These are phyloP conservation scores for Galerina marginata DNA, from an alignment of 768 basidiomycete species.

Conservation along the genomic window DNA sequence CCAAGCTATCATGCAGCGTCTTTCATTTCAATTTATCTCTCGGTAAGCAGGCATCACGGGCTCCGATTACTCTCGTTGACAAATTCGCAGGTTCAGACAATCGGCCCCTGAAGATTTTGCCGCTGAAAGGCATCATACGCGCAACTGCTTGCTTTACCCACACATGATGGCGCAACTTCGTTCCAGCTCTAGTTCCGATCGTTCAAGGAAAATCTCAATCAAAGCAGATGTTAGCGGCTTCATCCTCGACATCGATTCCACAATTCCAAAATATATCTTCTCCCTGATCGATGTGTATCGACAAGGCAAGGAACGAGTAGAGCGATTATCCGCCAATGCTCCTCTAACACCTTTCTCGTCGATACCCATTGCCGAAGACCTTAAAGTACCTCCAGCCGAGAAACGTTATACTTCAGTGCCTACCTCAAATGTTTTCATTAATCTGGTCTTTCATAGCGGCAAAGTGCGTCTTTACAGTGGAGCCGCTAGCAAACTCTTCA, in stretches of 20 bases:
- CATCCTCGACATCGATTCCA: constrained; percentile 81
- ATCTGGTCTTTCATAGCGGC: constrained; percentile 84
- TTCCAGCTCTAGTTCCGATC: constrained; percentile 45
- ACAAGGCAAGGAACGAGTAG: constrained; percentile 79
- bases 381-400: constrained; percentile 24
- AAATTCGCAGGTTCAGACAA: constrained; percentile 74
- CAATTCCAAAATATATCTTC: constrained; percentile 78
- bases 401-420: constrained; percentile 45
- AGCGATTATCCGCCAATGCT: constrained; percentile 60
- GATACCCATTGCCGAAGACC: constrained; percentile 19
- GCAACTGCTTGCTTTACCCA: constrained; percentile 79
- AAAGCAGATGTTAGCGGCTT: constrained; percentile 82
- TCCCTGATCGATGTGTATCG: constrained; percentile 87
- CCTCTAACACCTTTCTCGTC: constrained; percentile 48
- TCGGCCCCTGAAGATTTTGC: constrained; percentile 71
- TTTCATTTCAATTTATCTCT: constrained; percentile 87
- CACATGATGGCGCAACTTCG: constrained; percentile 79
- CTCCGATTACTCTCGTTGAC: constrained; percentile 17
- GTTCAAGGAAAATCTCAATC: constrained; percentile 60
- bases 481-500: constrained; percentile 44
- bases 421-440: constrained; percentile 65
- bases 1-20: constrained; percentile 67
- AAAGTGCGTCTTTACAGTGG: constrained; percentile 75
- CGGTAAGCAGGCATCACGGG: constrained; percentile 50
- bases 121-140: constrained; percentile 67